Evolutionary conservation across 1,284 basidiomycete genomes (phyloP).

Genomic region (Inonotus obliquus): DNA sequence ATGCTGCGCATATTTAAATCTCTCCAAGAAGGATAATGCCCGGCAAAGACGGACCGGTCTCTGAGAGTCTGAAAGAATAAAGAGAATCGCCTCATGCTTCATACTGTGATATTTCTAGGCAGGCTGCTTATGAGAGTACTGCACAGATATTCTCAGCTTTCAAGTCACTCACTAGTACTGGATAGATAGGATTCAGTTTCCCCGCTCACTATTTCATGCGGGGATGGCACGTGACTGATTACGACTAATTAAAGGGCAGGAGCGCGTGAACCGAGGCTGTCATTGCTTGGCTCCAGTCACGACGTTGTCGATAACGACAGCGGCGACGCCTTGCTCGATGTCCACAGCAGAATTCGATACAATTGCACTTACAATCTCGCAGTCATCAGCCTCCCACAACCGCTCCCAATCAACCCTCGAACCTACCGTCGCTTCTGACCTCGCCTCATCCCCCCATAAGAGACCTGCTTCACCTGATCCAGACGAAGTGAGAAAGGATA

Average conservation of each 20-base stretch:
- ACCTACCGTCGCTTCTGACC: not conserved
- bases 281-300: constrained; percentile 11
- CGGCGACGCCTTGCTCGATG: constrained; percentile 5
- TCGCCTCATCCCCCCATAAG: constrained; percentile 10
- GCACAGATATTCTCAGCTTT: too few species aligned
- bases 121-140: not conserved
- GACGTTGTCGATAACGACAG: constrained; percentile 1
- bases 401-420: not conserved
- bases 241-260: not conserved
- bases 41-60: too few species aligned
- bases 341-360: not conserved
- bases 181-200: too few species aligned
- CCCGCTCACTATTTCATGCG: too few species aligned
- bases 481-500: constrained; percentile 38
- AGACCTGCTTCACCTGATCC: constrained; percentile 9
- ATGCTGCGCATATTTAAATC: too few species aligned
- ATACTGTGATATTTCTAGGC: too few species aligned
- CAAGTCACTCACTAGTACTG: too few species aligned
- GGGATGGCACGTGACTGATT: constrained; percentile 4
- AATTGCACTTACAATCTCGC: not conserved
- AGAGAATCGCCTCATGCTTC: too few species aligned
- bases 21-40: too few species aligned
- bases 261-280: not conserved
- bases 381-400: not conserved
- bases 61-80: too few species aligned